Base-by-base conservation (phyloP, 164 flowering plant species). In the Nymphaea colorata region DNA sequence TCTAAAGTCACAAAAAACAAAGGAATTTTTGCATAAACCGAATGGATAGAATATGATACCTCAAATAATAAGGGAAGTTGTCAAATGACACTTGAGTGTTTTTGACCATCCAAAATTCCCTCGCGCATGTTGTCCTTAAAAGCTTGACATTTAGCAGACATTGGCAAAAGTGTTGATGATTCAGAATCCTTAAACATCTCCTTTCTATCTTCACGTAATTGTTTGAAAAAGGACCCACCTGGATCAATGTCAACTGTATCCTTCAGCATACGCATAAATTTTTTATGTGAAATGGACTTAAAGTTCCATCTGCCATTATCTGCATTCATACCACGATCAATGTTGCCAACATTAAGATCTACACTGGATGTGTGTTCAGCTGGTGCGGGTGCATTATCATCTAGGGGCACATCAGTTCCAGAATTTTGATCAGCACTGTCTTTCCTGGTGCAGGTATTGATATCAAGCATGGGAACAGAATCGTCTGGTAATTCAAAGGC, bases 11-110 rank as follows among this genome's bases (percentile, higher is more conserved):
- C 55, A 47, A 47, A 47, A 47, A 4, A 47, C 3, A 6, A 47
- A 47, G 36, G 36, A 25, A 25, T 25, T 25, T n/a, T 25, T 25
- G 36, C 55, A 4, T 2, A 47, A 47, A 47, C 6, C 11, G 7
- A 47, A 47, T 6, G 3, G 12, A 47, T 6, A 47, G 3, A 12
- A 47, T 12, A 12, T 47, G 55, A 43, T 70, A 88, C 92, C 97
- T 91, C 67, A 89, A 69, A 67, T 82, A 89, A 70, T 92, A 89
- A 10, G 98, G 98, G 59, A 92, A 88, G 68, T 71, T 78, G 47
- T 86, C 90, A 66, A 89, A 86, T 66, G 94, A 80, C 53, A 89
- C 86, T 47, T 82, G 86, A 64, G 86, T 85, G 36, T 79, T 70
- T n/a, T 5, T 77, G 80, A 41, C 87, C 60, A 76, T 67, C 77